These are phyloP conservation scores for Nicotiana tabacum DNA, from an alignment of 257 asterid species.

Conservation along the genomic window DNA sequence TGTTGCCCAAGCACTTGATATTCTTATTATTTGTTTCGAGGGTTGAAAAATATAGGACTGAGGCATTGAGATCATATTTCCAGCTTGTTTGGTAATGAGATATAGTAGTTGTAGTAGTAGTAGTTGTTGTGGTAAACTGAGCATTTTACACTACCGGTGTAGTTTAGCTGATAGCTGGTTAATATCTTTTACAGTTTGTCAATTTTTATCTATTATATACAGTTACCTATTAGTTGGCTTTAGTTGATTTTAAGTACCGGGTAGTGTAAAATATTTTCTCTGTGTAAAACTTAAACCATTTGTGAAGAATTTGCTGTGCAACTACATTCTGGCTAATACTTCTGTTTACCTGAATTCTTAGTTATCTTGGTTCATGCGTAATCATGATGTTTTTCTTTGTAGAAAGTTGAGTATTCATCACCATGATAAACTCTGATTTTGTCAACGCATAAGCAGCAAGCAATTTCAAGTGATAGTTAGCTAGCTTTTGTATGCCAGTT, in stretches of 20 bases:
- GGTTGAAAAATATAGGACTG: neutral
- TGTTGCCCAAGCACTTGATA: neutral
- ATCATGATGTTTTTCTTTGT: neutral
- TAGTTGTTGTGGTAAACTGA: too few relatives aligned
- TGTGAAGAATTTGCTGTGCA: neutral
- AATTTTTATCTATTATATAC: too few relatives aligned
- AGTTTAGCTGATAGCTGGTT: neutral
- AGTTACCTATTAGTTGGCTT: neutral
- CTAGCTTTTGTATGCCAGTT: neutral
- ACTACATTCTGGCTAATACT: neutral
- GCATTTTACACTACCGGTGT: neutral
- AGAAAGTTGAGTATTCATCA: neutral
- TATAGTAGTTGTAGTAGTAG: too few relatives aligned
- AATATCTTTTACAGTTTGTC: neutral
- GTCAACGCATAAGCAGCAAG: neutral
- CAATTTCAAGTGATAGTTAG: neutral
- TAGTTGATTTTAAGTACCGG: neutral
- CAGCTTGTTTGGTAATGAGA: too few relatives aligned
- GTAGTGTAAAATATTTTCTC: neutral
- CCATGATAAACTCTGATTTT: neutral
- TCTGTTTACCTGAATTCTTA: neutral
- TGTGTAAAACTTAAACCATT: too few relatives aligned
- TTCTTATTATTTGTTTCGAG: neutral
- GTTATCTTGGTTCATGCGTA: neutral
- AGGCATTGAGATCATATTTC: too few relatives aligned